A percentile compares a stretch with the other conserved stretches of the same genome.
phyloP scores from a whole-genome alignment of 148 eudicot species.

The Vaccinium vitisidaea region DNA sequence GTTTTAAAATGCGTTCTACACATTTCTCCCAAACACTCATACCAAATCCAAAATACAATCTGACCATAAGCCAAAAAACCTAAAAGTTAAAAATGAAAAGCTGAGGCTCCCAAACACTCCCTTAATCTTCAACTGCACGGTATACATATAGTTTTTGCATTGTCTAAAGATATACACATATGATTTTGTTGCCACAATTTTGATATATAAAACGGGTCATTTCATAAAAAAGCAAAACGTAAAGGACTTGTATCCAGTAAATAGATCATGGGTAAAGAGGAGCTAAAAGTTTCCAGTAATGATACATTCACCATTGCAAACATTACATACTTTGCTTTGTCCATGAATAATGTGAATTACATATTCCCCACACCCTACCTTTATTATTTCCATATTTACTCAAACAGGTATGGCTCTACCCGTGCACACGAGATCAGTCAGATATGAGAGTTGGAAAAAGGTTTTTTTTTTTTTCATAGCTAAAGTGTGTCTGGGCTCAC shows the following conservation, averaged over 20 bases:
- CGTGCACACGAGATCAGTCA: constrained; percentile 8
- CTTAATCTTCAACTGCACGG: no score
- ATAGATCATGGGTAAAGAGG: background rate
- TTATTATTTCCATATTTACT: background rate
- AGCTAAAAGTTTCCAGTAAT: constrained; percentile 4
- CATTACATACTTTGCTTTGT: constrained; percentile 24
- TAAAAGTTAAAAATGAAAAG: no score
- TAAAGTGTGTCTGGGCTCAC: no score
- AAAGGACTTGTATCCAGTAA: background rate
- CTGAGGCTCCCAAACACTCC: no score
- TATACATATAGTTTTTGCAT: no score
- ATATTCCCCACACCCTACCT: background rate
- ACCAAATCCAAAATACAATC: no score
- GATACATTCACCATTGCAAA: background rate
- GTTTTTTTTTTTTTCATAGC: no score
- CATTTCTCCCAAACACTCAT: no score
- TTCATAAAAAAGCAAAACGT: constrained; percentile 9
- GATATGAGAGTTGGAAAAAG: background rate
- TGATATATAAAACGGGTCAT: background rate
- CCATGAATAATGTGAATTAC: constrained; percentile 20
- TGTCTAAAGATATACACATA: no score
- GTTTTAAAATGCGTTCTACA: no score
- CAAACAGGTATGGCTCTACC: background rate
- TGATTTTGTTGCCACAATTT: background rate
- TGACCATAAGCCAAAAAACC: no score